These are phyloP conservation scores for Nidula microcarpa DNA, from an alignment of 768 basidiomycete genomes.

Conservation along the genomic window DNA sequence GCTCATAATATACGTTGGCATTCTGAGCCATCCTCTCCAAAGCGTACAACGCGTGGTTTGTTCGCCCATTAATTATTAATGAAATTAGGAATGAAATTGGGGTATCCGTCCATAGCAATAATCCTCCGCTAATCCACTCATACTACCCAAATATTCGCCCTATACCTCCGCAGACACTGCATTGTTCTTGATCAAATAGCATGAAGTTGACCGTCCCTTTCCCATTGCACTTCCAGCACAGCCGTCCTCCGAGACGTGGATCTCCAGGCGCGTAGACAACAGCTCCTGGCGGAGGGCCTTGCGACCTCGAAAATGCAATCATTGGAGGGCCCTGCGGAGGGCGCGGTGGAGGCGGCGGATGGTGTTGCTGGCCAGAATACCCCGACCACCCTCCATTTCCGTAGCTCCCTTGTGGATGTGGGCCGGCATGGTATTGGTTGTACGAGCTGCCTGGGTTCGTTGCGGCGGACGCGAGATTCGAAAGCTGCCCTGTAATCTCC, in stretches of 20 bases:
- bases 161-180: not conserved
- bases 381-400: not conserved
- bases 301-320: not conserved
- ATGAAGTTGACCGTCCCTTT: not conserved
- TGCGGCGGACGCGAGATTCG: not conserved
- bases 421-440: not conserved
- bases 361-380: slow-evolving; percentile 1
- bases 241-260: not conserved
- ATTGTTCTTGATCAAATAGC: not conserved
- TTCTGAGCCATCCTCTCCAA: too few relatives aligned
- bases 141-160: not conserved
- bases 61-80: too few relatives aligned
- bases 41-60: too few relatives aligned
- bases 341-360: not conserved
- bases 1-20: too few relatives aligned
- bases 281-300: not conserved
- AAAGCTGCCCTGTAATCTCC: not conserved
- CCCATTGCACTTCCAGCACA: not conserved
- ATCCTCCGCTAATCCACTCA: not conserved
- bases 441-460: not conserved
- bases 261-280: not conserved
- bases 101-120: too few relatives aligned
- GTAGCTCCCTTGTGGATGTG: not conserved
- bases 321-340: not conserved
- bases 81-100: too few relatives aligned